These are phyloP conservation scores for Prunus mira DNA, from an alignment of 306 rosid species.

Conservation along the genomic window DNA sequence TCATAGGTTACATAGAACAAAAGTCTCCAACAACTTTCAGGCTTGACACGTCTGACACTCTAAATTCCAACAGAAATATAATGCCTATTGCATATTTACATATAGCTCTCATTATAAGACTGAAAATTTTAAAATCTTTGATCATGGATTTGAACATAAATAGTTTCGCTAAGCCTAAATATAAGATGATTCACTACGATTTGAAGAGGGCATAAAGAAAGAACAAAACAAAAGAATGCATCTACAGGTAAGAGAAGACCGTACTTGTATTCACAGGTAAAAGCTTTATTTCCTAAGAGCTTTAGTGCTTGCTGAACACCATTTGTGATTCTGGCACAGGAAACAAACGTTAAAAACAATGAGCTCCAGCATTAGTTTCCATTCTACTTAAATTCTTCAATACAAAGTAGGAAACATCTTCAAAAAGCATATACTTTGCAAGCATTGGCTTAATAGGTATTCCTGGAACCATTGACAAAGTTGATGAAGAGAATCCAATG, in stretches of 20 bases:
- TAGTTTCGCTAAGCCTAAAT: neutral
- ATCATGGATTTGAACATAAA: neutral
- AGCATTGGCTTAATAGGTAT: constrained; percentile 97
- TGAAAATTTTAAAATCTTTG: neutral
- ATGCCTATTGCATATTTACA: neutral
- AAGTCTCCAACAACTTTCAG: neutral
- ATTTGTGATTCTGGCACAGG: constrained; percentile 65
- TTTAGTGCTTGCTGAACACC: constrained; percentile 81
- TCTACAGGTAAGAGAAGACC: constrained; percentile 12
- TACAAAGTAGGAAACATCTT: constrained; percentile 7
- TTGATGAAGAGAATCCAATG: constrained; percentile 65
- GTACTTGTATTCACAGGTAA: constrained; percentile 92
- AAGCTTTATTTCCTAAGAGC: constrained; percentile 72
- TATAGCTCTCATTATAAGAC: neutral
- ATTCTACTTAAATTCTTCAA: constrained; percentile 6
- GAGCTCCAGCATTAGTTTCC: constrained; percentile 12
- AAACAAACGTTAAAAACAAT: constrained; percentile 13
- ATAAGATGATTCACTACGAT: neutral
- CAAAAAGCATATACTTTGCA: constrained; percentile 60
- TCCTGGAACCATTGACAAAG: constrained; percentile 90
- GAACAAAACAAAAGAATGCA: constrained; percentile 6
- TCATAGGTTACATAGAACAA: neutral
- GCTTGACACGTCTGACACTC: neutral
- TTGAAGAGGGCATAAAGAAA: neutral
- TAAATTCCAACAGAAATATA: neutral